Conservation (phyloP, 1,139 yeast genomes). For the Sugiyamaella sp. region DNA sequence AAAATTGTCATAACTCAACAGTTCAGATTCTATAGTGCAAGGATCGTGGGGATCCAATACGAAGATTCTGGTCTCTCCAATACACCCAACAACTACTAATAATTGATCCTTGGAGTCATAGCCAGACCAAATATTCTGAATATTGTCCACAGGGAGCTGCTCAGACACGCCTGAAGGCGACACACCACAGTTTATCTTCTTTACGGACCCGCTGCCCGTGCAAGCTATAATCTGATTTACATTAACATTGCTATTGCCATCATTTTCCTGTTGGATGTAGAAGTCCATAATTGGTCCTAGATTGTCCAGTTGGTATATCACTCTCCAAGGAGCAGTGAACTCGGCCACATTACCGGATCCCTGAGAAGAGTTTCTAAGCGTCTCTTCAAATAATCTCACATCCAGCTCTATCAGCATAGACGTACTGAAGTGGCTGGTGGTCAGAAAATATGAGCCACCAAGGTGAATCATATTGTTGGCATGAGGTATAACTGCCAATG, state of each 20-base stretch:
- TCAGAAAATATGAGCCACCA: constrained; percentile 13
- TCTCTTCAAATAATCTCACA: background rate
- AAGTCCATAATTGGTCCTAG: constrained; percentile 19
- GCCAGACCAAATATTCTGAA: constrained; percentile 13
- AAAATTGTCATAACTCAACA: background rate
- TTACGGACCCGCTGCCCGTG: constrained; percentile 14
- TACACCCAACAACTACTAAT: constrained; percentile 10
- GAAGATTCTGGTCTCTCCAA: constrained; percentile 11
- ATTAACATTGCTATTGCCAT: background rate
- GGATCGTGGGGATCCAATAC: background rate
- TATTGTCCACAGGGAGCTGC: background rate
- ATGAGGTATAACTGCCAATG: constrained; percentile 5
- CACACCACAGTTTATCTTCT: constrained; percentile 12
- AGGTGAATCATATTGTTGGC: constrained; percentile 13
- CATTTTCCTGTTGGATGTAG: constrained; percentile 7
- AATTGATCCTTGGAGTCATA: background rate
- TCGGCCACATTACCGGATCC: background rate
- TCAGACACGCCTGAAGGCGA: constrained; percentile 11
- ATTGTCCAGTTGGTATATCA: constrained; percentile 15
- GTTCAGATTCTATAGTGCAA: background rate
- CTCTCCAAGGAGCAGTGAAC: constrained; percentile 1
- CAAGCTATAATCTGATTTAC: constrained; percentile 12
- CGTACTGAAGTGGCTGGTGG: constrained; percentile 13
- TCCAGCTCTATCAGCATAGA: constrained; percentile 13
- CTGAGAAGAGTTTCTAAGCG: background rate